Conservation (phyloP, 179 eudicot species). For the Carnegiea gigantea region DNA sequence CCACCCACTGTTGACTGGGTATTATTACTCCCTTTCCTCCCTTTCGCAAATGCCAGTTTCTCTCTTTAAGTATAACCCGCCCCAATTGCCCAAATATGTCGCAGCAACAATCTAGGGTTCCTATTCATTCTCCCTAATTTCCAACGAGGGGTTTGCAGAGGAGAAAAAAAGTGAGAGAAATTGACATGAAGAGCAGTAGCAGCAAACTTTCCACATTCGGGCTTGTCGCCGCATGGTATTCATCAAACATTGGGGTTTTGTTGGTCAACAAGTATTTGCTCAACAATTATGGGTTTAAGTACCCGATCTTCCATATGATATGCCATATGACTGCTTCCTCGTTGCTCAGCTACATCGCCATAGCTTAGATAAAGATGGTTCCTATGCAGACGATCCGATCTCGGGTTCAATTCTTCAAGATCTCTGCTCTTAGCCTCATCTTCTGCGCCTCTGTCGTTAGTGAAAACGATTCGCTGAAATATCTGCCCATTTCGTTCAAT, state of each 20-base stretch:
- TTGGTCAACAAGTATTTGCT: conserved; percentile 58
- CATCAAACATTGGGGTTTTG: no score
- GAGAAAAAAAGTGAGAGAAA: neutral
- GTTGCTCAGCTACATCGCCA: conserved; percentile 68
- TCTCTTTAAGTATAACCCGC: neutral
- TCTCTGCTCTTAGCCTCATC: conserved; percentile 25
- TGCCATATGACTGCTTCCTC: conserved; percentile 88
- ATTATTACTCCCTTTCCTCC: neutral
- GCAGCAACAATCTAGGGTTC: neutral
- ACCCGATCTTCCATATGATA: conserved; percentile 80
- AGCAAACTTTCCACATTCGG: no score
- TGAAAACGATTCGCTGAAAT: conserved; percentile 63
- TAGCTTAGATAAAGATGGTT: conserved; percentile 6
- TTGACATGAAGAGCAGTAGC: conserved; percentile 30
- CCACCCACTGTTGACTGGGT: neutral
- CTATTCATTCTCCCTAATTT: neutral
- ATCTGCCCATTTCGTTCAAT: conserved; percentile 74
- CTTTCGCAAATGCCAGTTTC: neutral
- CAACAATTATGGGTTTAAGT: conserved; percentile 70
- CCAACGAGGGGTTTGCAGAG: neutral
- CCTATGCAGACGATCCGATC: conserved; percentile 73
- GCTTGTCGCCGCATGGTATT: no score
- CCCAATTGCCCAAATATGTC: conserved; percentile 6
- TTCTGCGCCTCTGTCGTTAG: conserved; percentile 69
- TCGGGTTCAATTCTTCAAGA: conserved; percentile 65